Evolutionary conservation across 140 eudicot genomes (phyloP), one percentile per base, ranked within the genome.

Genomic region (Anethum foeniculum): DNA sequence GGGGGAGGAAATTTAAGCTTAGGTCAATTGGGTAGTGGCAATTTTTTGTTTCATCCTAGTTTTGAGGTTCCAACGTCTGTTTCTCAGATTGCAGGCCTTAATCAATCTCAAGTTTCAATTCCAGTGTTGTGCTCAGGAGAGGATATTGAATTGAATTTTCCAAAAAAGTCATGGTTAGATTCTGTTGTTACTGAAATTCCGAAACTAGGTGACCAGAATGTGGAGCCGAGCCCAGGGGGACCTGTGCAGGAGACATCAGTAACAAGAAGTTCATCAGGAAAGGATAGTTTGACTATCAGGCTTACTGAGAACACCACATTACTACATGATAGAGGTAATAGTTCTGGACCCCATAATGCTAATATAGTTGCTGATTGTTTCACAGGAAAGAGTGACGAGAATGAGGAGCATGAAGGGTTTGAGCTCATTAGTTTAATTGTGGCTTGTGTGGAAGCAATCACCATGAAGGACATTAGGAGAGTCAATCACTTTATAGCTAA

Each of bases 361-460:
- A 81, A 82, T 68, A 87, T 80, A 67, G 83, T 89, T 54, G 77
- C 79, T 69, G 86, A 86, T 49, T 62, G 81, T 83, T 71, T 80
- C 60, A 84, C 87, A 67, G 73, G 73, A 28, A 67, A 30, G 38
- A 75, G 69, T 27, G 85, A 82, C 71, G 71, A 76, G 54, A 82
- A 82, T 68, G 83, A 71, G 80, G 98, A 92, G 76, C 87, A 85
- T 34, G 86, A 87, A 52, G 96, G 89, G 49, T 85, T 91, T n/a
- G 97, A 92, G 97, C 90, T 95, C 30, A 83, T 91, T 51, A 89
- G 89, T 86, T 85, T 90, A 47, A 85, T 95, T 43, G 84, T 91
- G 81, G 86, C 89, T 34, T 92, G 99, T 84, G 88, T 86, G 46
- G 99, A 93, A 76, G 92, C 97, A n/a, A 89, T 95, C 21, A 78